These are phyloP conservation scores for Fusarium sp. DNA, from an alignment of 2,329 filamentous ascomycete genomes.

Conservation along the genomic window DNA sequence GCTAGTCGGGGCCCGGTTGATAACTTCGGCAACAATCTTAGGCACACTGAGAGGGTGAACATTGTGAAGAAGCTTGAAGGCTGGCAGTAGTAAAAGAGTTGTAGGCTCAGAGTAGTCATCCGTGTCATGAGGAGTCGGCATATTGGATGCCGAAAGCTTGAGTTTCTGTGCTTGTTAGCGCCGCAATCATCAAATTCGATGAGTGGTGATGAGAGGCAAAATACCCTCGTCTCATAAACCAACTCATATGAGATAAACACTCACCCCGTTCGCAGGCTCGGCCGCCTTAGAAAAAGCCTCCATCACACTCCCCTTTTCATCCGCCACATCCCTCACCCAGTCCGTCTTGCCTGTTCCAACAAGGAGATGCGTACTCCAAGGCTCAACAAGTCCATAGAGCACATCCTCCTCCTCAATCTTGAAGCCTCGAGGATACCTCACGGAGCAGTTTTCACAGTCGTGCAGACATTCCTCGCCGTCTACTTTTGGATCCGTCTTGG, in stretches of 20 bases:
- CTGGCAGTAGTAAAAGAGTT: constrained; percentile 82
- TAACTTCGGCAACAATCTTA: constrained; percentile 73
- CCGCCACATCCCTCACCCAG: constrained; percentile 88
- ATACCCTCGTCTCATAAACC: not conserved
- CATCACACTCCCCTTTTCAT: constrained; percentile 89
- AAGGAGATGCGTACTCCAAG: constrained; percentile 88
- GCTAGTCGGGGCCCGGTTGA: constrained; percentile 79
- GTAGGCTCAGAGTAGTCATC: constrained; percentile 75
- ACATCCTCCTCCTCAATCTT: constrained; percentile 80
- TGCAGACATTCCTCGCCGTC: constrained; percentile 91
- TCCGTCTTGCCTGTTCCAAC: constrained; percentile 96
- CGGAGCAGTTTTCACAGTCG: constrained; percentile 84
- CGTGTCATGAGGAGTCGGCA: constrained; percentile 77
- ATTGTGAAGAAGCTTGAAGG: constrained; percentile 84
- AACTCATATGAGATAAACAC: constrained; percentile 42
- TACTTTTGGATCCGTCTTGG: constrained; percentile 74
- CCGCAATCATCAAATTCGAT: not conserved
- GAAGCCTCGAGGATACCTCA: constrained; percentile 77
- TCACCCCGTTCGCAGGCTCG: constrained; percentile 74
- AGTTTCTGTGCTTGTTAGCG: constrained; percentile 65
- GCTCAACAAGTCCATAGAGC: constrained; percentile 86
- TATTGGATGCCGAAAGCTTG: constrained; percentile 93
- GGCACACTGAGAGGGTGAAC: constrained; percentile 80
- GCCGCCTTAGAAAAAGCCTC: constrained; percentile 70
- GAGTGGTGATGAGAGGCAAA: not conserved